These are phyloP conservation scores for Ilyonectria mors-panacis DNA, from an alignment of 2,329 filamentous ascomycete species.

Conservation along the genomic window DNA sequence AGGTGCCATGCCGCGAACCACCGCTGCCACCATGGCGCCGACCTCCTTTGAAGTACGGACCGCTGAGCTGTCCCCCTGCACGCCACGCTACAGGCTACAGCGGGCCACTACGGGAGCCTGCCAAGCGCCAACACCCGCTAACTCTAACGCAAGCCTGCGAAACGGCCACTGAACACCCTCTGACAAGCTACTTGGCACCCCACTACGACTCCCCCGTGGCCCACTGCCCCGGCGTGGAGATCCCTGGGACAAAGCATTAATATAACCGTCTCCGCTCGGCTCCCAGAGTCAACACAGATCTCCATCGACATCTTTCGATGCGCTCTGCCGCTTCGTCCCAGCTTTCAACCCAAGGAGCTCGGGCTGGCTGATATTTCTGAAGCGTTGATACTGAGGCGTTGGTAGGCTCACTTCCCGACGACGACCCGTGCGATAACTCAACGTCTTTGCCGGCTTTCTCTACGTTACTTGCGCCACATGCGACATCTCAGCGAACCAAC, in stretches of 20 bases:
- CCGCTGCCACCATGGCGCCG: no score
- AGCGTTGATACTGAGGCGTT: not conserved
- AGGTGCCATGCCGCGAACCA: not conserved
- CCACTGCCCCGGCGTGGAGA: not conserved
- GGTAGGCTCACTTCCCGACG: not conserved
- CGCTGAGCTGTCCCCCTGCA: not conserved
- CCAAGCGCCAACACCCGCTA: constrained; percentile 4
- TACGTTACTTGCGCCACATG: not conserved
- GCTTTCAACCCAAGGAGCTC: not conserved
- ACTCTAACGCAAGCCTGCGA: constrained; percentile 6
- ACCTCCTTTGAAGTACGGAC: not conserved
- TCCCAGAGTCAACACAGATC: not conserved
- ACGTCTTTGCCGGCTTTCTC: not conserved
- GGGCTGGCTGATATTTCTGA: not conserved
- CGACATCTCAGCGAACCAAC: not conserved
- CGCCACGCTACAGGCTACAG: not conserved
- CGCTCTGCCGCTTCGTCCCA: constrained; percentile 2
- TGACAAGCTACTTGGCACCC: not conserved
- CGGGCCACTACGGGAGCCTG: not conserved
- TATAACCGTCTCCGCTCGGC: constrained; percentile 14
- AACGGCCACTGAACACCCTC: constrained; percentile 12
- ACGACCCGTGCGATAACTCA: not conserved
- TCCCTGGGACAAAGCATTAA: constrained; percentile 11
- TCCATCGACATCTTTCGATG: constrained; percentile 2
- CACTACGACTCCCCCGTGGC: not conserved